Evolutionary conservation across 768 basidiomycete genomes (phyloP).

Genomic region (Leccinum uliginosum): DNA sequence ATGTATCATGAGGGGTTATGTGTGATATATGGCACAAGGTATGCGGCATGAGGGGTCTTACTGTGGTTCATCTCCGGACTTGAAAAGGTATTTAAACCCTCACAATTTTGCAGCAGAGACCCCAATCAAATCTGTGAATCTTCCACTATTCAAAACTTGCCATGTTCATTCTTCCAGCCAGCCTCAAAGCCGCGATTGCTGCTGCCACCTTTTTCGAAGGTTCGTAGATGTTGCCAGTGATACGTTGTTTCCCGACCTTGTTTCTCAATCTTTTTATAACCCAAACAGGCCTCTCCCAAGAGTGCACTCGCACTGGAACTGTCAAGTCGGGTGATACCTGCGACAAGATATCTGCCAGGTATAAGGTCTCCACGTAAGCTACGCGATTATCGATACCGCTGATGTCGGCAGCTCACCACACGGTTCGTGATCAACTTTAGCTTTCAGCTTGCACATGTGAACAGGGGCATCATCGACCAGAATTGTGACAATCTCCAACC

Average conservation of each 20-base stretch:
- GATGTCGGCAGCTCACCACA: background rate
- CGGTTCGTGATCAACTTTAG: conserved; percentile 25
- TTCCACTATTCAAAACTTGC: background rate
- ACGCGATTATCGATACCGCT: background rate
- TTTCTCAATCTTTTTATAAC: conserved; percentile 33
- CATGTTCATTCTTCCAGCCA: conserved; percentile 18
- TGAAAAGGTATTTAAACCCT: conserved; percentile 17
- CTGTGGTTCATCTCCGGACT: background rate
- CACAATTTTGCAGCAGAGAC: background rate
- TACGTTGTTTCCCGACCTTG: background rate
- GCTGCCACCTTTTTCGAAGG: conserved; percentile 12
- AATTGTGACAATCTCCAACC: conserved; percentile 53
- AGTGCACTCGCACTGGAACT: conserved; percentile 57
- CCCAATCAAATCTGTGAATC: background rate
- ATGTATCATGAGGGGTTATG: background rate
- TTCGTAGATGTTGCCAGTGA: conserved; percentile 11
- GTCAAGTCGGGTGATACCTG: conserved; percentile 56
- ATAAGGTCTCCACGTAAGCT: conserved; percentile 63
- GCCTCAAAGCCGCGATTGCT: conserved; percentile 7
- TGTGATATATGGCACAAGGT: too few species aligned
- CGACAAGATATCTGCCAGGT: conserved; percentile 55
- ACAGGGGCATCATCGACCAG: conserved; percentile 39
- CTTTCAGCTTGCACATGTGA: conserved; percentile 56
- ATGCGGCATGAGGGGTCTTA: too few species aligned
- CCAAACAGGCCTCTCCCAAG: conserved; percentile 30